Evolutionary conservation across 768 basidiomycete species (phyloP), one percentile per base, ranked within the genome.

Genomic region (Auricularia sp.): DNA sequence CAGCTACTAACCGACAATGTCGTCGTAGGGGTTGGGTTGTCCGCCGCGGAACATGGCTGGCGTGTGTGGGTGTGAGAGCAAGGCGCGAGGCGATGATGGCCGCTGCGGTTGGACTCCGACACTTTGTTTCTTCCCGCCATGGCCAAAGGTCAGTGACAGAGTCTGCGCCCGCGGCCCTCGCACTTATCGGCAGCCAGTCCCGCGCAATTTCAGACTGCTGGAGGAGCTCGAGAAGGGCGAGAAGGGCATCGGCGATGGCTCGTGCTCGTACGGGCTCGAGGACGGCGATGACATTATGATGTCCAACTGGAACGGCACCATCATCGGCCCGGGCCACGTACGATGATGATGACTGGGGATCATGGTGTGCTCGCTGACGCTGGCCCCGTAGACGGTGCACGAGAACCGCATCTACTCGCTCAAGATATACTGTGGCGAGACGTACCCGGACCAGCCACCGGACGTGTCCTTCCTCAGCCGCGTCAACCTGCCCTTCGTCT

Each of bases 201-300:
- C 96, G 34, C 84, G 96, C 73, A 98, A 95, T 78, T 98, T 98
- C 81, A 85, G 92, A 62, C 86, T 98, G 24, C 85, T 99, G 45
- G 97, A 97, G 74, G 97, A 99, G 80, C 89, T 99, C 68, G 97
- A 99, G 77, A 98, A 98, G 78, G 97, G 97, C 72, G 97, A 99
- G 82, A 99, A 99, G 76, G 97, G 97, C 63, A 94, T 98, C 74
- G 96, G 96, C 68, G 96, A 98, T 78, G 96, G 95, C 64, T 93
- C 91, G 18, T 97, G 94, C 79, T 96, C 94, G 21, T 99, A 98
- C 71, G 97, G 97, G 47, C 80, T 99, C 66, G 92, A 93, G 78
- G 93, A 98, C 76, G 77, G 87, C 70, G 95, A 98, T 74, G 97
- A 98, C 82, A 89, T 96, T 79, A 80, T 92, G 80, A 98, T 99